Conservation (phyloP, 1,284 basidiomycete genomes). For the Ganoderma sinense region DNA sequence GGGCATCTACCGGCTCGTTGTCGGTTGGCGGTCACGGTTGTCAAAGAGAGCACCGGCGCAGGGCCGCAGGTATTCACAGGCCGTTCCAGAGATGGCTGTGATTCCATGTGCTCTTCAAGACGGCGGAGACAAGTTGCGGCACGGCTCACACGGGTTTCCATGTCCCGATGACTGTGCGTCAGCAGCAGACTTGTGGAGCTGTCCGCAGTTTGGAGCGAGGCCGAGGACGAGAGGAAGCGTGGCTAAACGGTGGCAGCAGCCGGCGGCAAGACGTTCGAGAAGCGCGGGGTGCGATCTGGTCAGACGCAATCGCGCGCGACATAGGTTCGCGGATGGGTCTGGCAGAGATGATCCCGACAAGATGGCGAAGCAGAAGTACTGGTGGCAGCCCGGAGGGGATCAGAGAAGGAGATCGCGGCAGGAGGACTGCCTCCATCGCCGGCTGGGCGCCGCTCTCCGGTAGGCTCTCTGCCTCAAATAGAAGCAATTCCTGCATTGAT, state of each 20-base stretch:
- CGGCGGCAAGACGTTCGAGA: background rate
- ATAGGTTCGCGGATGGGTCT: background rate
- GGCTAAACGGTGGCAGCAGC: background rate
- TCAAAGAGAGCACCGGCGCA: background rate
- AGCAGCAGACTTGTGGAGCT: background rate
- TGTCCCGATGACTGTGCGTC: background rate
- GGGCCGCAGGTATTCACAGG: background rate
- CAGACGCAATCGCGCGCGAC: too few species aligned
- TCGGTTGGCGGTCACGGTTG: background rate
- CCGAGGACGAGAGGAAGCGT: background rate
- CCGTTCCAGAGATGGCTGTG: background rate
- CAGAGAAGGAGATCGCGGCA: conserved; percentile 13
- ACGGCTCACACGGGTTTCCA: background rate
- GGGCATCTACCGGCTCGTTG: background rate
- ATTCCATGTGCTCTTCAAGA: background rate
- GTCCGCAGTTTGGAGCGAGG: background rate
- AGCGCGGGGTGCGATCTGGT: too few species aligned
- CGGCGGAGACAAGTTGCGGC: background rate
- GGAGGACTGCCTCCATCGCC: conserved; percentile 5
- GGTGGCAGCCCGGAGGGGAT: conserved; percentile 17
- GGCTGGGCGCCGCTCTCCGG: conserved; percentile 10
- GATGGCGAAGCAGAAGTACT: background rate
- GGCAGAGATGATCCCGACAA: background rate
- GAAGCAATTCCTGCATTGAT: conserved; percentile 11
- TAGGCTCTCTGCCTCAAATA: conserved; percentile 9